Base-by-base conservation (phyloP, 495 filamentous ascomycete genomes). In the Diplogelasinospora grovesii region DNA sequence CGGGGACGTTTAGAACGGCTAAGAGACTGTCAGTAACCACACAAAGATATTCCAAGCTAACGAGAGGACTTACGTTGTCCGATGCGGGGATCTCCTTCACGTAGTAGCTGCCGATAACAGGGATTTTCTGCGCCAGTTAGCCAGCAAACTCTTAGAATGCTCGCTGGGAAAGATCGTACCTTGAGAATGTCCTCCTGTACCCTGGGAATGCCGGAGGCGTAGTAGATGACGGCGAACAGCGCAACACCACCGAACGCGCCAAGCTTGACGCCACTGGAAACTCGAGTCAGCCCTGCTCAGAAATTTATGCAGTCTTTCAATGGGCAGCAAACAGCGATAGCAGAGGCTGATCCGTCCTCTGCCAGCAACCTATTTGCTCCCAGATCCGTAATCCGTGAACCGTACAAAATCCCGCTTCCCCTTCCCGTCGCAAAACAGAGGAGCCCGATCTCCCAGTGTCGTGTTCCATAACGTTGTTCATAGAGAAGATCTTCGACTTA, bases 181-280 rank as follows among this genome's bases (percentile, higher is more conserved):
- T 54, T 54, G n/a, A 74, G 61, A 54, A 82, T 71, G 46, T 82
- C 78, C 14, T 52, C 41, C 52, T 70, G 54, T 42, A 82, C 64
- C 22, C 54, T 51, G 28, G 78, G 78, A 20, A 82, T 71, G 39
- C 74, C 77, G 18, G 74, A 75, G 54, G 77, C 71, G 57, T 68
- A 77, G 66, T 63, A 79, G 48, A 82, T 64, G 40, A 74, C 69
- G 50, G 68, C 65, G 52, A 79, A 65, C 41, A 75, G 68, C 33
- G 69, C 75, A 24, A 73, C 69, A 28, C 63, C 70, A 39, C 74
- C 75, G 54, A 79, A 78, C 9, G 58, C 57, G 34, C 53, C 69
- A 8, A 60, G 49, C 31, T 66, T 70, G 25, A 62, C 32, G 32
- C 62, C 70, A 24, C 75, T 79, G 30, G 48, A 4, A 22, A 28